Conservation (phyloP, 2,329 filamentous ascomycete species). For the Talaromyces verruculosus region DNA sequence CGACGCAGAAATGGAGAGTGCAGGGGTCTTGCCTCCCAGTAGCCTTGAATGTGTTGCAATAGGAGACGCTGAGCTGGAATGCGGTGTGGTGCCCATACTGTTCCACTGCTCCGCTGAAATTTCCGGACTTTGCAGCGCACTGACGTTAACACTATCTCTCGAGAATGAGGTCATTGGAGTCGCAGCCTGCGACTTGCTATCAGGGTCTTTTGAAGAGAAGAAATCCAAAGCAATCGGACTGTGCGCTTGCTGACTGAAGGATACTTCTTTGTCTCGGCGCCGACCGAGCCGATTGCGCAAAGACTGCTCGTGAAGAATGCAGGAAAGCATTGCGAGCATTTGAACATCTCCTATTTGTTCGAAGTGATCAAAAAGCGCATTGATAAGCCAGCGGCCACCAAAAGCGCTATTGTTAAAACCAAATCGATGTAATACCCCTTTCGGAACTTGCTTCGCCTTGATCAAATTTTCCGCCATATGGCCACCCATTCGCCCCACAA, state of each 20-base stretch:
- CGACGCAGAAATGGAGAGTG: constrained; percentile 43
- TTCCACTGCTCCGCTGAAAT: constrained; percentile 54
- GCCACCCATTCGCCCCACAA: constrained; percentile 60
- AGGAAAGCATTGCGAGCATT: constrained; percentile 66
- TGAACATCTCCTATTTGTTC: constrained; percentile 62
- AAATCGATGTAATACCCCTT: constrained; percentile 12
- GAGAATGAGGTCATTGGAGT: constrained; percentile 35
- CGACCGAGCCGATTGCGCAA: constrained; percentile 34
- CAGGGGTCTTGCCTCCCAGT: constrained; percentile 45
- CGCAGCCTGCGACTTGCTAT: constrained; percentile 44
- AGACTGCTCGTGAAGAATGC: constrained; percentile 56
- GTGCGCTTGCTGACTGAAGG: constrained; percentile 44
- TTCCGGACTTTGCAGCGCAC: constrained; percentile 47
- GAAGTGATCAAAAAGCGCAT: constrained; percentile 59
- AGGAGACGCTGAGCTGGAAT: constrained; percentile 56
- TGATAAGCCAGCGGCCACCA: constrained; percentile 56
- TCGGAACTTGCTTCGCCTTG: constrained; percentile 37
- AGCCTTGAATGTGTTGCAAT: constrained; percentile 44
- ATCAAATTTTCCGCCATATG: constrained; percentile 33
- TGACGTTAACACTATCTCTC: constrained; percentile 32
- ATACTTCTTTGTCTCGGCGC: constrained; percentile 21
- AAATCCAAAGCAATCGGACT: constrained; percentile 51
- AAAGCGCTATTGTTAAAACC: constrained; percentile 60
- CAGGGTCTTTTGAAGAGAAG: constrained; percentile 44
- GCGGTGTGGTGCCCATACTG: constrained; percentile 51